Evolutionary conservation across 495 filamentous ascomycete species (phyloP).

Genomic region (Lophium mytilinum): DNA sequence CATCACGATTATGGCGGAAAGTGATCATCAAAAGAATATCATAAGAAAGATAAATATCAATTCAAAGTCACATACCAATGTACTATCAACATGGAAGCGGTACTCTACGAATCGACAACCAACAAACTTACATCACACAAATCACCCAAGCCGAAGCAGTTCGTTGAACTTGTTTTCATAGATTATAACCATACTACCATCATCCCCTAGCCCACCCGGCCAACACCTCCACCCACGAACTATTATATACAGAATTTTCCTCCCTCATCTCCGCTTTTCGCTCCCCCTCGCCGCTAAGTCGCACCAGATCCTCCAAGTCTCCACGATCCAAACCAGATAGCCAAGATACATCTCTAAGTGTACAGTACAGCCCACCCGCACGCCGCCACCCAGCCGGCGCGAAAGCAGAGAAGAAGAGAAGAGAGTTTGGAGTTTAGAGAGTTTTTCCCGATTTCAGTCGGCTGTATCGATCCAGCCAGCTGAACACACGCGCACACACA

Average conservation of each 20-base stretch:
- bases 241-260: conserved; percentile 1
- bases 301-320: not conserved
- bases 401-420: not conserved
- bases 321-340: not conserved
- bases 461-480: not conserved
- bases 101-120: no score
- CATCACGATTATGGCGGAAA: no score
- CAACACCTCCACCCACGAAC: not conserved
- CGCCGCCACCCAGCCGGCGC: not conserved
- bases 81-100: no score
- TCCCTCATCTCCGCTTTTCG: not conserved
- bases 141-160: no score
- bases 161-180: no score
- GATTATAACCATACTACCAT: no score
- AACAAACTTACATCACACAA: no score
- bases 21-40: no score
- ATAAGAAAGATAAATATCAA: no score
- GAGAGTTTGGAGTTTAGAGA: not conserved
- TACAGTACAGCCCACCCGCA: not conserved
- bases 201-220: no score
- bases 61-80: no score
- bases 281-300: not conserved
- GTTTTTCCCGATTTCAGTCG: not conserved
- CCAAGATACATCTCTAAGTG: not conserved
- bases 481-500: not conserved